Conservation (phyloP, 495 filamentous ascomycete genomes). For the Penicillium paradoxum region DNA sequence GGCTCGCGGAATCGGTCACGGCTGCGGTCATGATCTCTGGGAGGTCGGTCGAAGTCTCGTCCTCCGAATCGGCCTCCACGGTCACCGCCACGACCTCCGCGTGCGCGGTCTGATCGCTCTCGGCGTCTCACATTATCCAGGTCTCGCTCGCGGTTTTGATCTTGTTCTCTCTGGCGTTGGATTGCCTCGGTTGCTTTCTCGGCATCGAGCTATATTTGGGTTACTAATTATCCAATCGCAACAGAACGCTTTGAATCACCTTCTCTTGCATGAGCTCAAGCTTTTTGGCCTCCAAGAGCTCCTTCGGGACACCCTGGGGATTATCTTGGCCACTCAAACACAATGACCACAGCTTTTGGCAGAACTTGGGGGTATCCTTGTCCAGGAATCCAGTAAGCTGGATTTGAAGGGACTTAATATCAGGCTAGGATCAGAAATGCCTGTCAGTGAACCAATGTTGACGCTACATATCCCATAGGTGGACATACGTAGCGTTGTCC, state of each 20-base stretch:
- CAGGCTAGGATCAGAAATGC: slow-evolving; percentile 56
- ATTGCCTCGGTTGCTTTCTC: slow-evolving; percentile 76
- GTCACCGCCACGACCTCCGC: slow-evolving; percentile 51
- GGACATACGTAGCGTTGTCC: slow-evolving; percentile 68
- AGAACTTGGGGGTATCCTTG: slow-evolving; percentile 86
- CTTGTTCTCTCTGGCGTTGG: slow-evolving; percentile 63
- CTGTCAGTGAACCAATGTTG: slow-evolving; percentile 5
- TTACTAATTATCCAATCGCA: slow-evolving; percentile 6
- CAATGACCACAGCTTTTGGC: slow-evolving; percentile 88
- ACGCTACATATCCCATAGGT: slow-evolving; percentile 3
- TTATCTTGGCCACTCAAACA: slow-evolving; percentile 86
- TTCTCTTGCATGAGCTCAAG: slow-evolving; percentile 88
- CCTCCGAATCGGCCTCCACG: slow-evolving; percentile 43
- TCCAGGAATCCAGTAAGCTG: slow-evolving; percentile 92
- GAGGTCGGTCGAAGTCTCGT: slow-evolving; percentile 50
- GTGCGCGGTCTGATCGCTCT: slow-evolving; percentile 65
- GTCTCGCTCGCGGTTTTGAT: slow-evolving; percentile 52
- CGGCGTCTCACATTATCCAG: slow-evolving; percentile 63
- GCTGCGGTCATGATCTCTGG: slow-evolving; percentile 50
- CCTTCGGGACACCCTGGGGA: slow-evolving; percentile 86
- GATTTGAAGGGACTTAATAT: slow-evolving; percentile 92
- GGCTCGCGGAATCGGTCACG: slow-evolving; percentile 49
- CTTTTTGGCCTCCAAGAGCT: slow-evolving; percentile 94
- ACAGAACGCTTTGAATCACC: slow-evolving; percentile 40
- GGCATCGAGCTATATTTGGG: slow-evolving; percentile 65